Evolutionary conservation across 306 rosid species (phyloP), one percentile per base, ranked within the genome.

Genomic region (Echinosophora koreensis): DNA sequence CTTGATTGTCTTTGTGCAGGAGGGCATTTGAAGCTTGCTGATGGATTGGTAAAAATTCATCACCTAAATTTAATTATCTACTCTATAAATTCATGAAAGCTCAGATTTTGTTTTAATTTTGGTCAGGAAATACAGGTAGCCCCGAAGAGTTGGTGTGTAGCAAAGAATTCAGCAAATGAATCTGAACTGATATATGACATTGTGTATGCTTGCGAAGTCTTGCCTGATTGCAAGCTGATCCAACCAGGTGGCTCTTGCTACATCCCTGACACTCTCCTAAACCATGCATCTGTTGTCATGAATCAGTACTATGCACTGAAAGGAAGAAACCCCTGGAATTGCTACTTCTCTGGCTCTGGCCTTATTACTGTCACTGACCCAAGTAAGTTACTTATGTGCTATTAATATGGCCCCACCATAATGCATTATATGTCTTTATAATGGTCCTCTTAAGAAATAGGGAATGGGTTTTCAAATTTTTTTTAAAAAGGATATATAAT

Each of bases 211-310:
- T 79, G 90, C 67, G 62, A 27, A 7, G 0, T 5, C 2, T 14
- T 76, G 35, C 3, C 3, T 1, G 63, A 82, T 38, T 84, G 82
- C 69, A 47, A 4, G 3, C 32, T 71, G 17, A 84, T 84, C 13
- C 56, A 79, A 67, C 15, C 55, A 15, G 83, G 66, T 10, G 86
- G 88, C 8, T 41, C 80, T 7, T 88, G 89, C 71, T 80, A 13
- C 27, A 0, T 54, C 9, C 90, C 92, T 1, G 28, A 77, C 76
- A 71, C 68, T 28, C 49, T 56, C 22, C 17, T 65, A 0, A 83
- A 38, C 49, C 86, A 84, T 71, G 91, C 93, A 69, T 83, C 89
- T 17, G 71, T 58, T 74, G 81, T 65, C 12, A 85, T 87, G 91
- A 87, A 87, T 76, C 82, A 70, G 60, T 87, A 70, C 76, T 83